Evolutionary conservation across 148 eudicot genomes (phyloP).

Genomic region (Rhododendron ovatum): DNA sequence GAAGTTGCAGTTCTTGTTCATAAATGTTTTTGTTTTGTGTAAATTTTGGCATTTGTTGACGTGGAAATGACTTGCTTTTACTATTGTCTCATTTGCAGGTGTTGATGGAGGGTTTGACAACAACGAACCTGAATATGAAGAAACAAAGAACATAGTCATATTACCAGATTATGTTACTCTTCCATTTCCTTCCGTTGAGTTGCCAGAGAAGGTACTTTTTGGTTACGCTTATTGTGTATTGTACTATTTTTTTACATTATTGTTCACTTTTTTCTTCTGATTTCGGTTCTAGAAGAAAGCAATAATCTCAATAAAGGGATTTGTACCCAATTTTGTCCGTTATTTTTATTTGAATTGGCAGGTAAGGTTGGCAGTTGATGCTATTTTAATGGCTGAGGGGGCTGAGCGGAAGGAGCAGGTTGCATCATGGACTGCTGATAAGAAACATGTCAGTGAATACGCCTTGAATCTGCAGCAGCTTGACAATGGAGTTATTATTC

Average conservation of each 20-base stretch:
- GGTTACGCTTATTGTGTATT: not conserved
- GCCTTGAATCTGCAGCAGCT: constrained; percentile 69
- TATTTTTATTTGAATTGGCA: constrained; percentile 27
- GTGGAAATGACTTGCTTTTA: not conserved
- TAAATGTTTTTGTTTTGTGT: not conserved
- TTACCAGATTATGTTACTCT: constrained; percentile 68
- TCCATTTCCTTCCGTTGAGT: constrained; percentile 86
- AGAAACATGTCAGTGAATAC: constrained; percentile 66
- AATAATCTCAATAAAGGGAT: not conserved
- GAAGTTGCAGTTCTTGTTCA: not conserved
- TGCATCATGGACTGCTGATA: constrained; percentile 88
- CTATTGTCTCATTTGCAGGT: constrained; percentile 41
- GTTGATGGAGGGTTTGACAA: constrained; percentile 89
- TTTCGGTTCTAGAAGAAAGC: not conserved
- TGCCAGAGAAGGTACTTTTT: constrained; percentile 82
- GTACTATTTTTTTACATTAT: not conserved
- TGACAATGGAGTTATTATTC: constrained; percentile 63
- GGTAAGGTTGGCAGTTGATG: constrained; percentile 93
- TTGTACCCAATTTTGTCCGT: not conserved
- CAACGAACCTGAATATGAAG: constrained; percentile 76
- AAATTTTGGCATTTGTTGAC: not conserved
- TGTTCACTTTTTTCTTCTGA: not conserved
- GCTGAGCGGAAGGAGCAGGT: constrained; percentile 91
- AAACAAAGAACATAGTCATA: constrained; percentile 53
- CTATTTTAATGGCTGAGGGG: constrained; percentile 70